Percentiles rank a stretch among this genome's conserved stretches.
phyloP scores from a whole-genome alignment of 371 early-diverging fungal genomes.

The Mortierella sp. region DNA sequence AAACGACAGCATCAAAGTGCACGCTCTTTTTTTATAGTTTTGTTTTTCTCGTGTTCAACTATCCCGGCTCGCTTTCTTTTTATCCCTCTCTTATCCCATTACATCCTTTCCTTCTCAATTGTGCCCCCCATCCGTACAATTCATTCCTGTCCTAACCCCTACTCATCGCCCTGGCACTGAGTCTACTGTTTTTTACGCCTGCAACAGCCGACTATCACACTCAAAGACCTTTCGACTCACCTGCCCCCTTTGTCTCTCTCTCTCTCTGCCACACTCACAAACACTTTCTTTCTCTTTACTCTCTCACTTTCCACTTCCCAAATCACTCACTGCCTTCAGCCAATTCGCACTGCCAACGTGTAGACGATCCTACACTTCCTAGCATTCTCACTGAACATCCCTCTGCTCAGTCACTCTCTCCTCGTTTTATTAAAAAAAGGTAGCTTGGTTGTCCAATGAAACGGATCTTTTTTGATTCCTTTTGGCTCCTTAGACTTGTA shows the following conservation, averaged over 20 bases:
- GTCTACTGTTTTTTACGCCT: not conserved
- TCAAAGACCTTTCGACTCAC: not conserved
- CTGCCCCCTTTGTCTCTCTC: conserved; percentile 3
- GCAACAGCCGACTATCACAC: not conserved
- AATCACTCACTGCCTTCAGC: not conserved
- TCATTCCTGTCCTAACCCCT: not conserved
- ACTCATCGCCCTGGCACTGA: not conserved
- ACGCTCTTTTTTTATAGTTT: not conserved
- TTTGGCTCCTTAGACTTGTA: not conserved
- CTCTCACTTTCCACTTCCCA: conserved; percentile 4
- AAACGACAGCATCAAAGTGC: too few relatives aligned
- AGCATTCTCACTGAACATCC: too few relatives aligned
- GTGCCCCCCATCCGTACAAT: not conserved
- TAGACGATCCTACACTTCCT: not conserved
- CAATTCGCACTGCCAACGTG: not conserved
- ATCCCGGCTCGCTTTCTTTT: not conserved
- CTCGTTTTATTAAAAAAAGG: too few relatives aligned
- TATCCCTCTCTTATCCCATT: not conserved
- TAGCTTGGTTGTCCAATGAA: not conserved
- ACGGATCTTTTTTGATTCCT: conserved; percentile 15
- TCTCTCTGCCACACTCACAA: not conserved
- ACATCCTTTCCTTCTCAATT: conserved; percentile 2
- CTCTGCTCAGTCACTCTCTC: too few relatives aligned
- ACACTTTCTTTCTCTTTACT: not conserved
- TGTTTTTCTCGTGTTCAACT: not conserved